These are phyloP conservation scores for Metschnikowia aberdeeniae DNA, from an alignment of 805 yeast genomes.

Conservation along the genomic window DNA sequence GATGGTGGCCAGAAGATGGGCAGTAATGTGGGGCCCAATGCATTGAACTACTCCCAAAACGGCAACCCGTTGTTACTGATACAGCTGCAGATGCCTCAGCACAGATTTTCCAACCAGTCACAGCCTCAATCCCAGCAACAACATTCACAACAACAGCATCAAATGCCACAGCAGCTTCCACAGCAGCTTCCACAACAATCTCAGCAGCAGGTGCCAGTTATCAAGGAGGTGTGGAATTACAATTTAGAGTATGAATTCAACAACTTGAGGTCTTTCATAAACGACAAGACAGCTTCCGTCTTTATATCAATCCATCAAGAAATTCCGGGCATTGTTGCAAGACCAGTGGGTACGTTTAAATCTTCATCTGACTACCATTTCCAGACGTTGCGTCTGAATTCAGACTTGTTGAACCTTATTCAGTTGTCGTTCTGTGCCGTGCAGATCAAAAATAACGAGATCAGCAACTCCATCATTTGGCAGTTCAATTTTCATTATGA, in stretches of 20 bases:
- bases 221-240: constrained; percentile 71
- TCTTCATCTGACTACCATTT: constrained; percentile 91
- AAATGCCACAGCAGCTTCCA: constrained; percentile 8
- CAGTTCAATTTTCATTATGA: constrained; percentile 91
- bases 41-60: constrained; percentile 13
- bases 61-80: constrained; percentile 28
- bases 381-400: constrained; percentile 88
- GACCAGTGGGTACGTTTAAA: constrained; percentile 92
- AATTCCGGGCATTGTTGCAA: constrained; percentile 92
- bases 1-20: constrained; percentile 7
- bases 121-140: constrained; percentile 15
- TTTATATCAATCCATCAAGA: constrained; percentile 78
- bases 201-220: constrained; percentile 41
- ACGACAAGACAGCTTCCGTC: constrained; percentile 44
- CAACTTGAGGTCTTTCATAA: constrained; percentile 54
- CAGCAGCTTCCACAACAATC: constrained; percentile 4
- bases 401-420: constrained; percentile 79
- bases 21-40: constrained; percentile 2
- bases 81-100: constrained; percentile 26
- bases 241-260: constrained; percentile 67
- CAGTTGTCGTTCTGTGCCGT: constrained; percentile 55
- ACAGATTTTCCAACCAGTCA: constrained; percentile 10
- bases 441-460: constrained; percentile 33
- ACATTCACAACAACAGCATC: constrained; percentile 28
- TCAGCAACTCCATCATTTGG: constrained; percentile 81